phyloP scores from a whole-genome alignment of 202 grass and related monocot species.

The Eragrostis tef region DNA sequence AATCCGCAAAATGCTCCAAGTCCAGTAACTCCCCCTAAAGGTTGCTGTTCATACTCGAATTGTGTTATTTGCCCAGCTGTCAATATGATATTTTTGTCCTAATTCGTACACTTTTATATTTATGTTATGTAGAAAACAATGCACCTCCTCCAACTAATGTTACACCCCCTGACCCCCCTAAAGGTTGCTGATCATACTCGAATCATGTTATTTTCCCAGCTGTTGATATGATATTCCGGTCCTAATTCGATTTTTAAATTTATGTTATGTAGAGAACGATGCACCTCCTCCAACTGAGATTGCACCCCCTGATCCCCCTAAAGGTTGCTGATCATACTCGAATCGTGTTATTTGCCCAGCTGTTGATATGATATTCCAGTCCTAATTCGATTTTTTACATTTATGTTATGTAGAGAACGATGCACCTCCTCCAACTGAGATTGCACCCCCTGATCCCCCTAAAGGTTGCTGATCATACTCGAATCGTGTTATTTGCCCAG shows the following conservation, averaged over 20 bases:
- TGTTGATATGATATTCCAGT: conserved; percentile 26
- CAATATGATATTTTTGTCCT: conserved; percentile 19
- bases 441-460: too few relatives aligned
- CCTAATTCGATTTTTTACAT: too few relatives aligned
- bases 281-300: too few relatives aligned
- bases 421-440: too few relatives aligned
- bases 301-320: too few relatives aligned
- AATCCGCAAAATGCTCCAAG: conserved; percentile 33
- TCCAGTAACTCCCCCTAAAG: conserved; percentile 44
- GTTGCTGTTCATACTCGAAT: conserved; percentile 33
- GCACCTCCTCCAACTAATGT: conserved; percentile 43
- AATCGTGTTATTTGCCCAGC: neutral
- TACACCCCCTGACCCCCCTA: conserved; percentile 22
- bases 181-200: conserved; percentile 46
- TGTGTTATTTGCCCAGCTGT: neutral
- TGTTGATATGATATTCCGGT: conserved; percentile 27
- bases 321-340: conserved; percentile 46
- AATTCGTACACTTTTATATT: neutral
- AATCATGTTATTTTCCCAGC: neutral
- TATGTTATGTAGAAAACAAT: conserved; percentile 28
- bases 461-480: conserved; percentile 48
- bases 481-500: neutral
- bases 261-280: too few relatives aligned
- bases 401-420: too few relatives aligned
- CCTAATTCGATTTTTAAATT: too few relatives aligned